Base-by-base conservation (phyloP, 306 rosid species). In the cucumber (Cucumis sativus) region DNA sequence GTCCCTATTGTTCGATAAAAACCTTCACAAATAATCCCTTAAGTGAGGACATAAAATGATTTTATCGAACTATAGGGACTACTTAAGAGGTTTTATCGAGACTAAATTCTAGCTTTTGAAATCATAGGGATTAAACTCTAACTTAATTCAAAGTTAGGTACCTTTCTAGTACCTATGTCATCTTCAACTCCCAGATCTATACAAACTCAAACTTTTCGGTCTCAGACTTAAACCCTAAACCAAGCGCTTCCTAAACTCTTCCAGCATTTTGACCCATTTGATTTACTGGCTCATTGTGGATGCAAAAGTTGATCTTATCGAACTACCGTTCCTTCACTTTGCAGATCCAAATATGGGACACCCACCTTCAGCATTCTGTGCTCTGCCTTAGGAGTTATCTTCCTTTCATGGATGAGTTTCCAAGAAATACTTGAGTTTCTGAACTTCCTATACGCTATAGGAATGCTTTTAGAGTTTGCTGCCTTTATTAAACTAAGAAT, bases 331-430 rank as follows among this genome's bases (percentile, higher is more conserved):
- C 47, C 62, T 43, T 14, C 51, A 80, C 70, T 64, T 78, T 82
- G 41, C 54, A 92, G 97, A 85, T 91, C 96, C 10, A 91, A 80
- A 84, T 83, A 89, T 71, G 98, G 98, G 72, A 94, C 98, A 0
- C 97, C 97, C 10, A 92, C 98, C 3, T 30, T 89, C 41, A 92
- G 97, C 88, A 90, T 92, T 80, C 43, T 94, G 85, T 80, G 87
- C 79, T 94, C 97, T 21, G 98, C 97, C 35, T 64, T 87, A 21
- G 98, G 97, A 68, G 97, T 92, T 55, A 79, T 94, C 86, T 86
- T 94, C 86, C 78, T 94, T 83, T 92, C 98, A 8, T 94, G 96
- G 98, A 86, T 94, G 97, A 94, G 91, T 81, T 94, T 94, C 78
- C 95, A 89, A 79, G 89, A 94, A 84, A 94, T 94, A 68, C 59